A percentile compares a stretch with the other conserved stretches of the same genome.
Conservation (phyloP, 352 stramenopile genomes). For the Pythium apleroticum region DNA sequence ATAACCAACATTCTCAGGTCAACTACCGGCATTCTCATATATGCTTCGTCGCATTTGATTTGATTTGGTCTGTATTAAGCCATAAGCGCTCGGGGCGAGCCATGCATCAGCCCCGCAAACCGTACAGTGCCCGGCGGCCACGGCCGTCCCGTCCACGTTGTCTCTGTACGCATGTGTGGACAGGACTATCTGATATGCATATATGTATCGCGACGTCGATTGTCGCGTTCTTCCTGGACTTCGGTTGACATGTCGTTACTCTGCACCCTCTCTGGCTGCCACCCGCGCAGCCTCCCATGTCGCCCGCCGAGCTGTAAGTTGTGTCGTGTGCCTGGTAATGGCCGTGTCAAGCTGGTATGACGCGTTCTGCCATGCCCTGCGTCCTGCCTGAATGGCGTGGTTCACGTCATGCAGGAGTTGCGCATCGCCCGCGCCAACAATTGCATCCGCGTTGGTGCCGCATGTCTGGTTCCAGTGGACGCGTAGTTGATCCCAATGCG, state of each 20-base stretch:
- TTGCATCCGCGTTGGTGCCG: not conserved
- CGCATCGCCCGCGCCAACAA: not conserved
- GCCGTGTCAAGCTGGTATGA: not conserved
- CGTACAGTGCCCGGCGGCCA: not conserved
- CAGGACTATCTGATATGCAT: not conserved
- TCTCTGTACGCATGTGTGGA: too few relatives aligned
- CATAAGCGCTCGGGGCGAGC: conserved; percentile 1
- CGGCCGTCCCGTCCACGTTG: not conserved
- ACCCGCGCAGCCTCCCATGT: not conserved
- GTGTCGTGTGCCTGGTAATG: not conserved
- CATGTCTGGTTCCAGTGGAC: not conserved
- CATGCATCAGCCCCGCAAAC: not conserved
- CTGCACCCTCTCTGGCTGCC: not conserved
- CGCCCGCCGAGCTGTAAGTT: not conserved
- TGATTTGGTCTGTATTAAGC: conserved; percentile 3
- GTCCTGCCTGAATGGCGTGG: not conserved
- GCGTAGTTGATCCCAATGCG: not conserved
- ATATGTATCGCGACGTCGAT: too few relatives aligned
- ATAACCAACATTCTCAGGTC: not conserved
- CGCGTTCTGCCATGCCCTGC: not conserved
- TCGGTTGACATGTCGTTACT: too few relatives aligned
- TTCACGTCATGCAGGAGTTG: not conserved
- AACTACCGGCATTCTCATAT: not conserved
- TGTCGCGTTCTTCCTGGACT: too few relatives aligned
- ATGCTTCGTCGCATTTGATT: conserved; percentile 3